A percentile compares a stretch with the other conserved stretches of the same genome.
Conservation (phyloP, 2,329 filamentous ascomycete species). For the Bipolaris victoriae region DNA sequence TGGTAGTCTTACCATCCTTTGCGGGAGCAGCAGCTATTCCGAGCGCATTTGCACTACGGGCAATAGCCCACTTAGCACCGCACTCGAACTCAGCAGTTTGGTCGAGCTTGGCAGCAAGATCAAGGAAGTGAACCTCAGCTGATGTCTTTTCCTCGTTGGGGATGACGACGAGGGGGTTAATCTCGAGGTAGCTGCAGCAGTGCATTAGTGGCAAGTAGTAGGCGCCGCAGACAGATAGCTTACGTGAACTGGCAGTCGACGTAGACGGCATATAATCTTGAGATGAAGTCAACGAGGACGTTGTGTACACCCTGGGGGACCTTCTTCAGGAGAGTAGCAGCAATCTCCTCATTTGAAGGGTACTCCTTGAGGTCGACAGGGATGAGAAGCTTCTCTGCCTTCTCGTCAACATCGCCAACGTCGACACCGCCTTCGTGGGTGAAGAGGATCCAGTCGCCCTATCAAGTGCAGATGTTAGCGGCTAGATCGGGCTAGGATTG, state of each 20-base stretch:
- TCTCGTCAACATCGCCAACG: slow-evolving; percentile 97
- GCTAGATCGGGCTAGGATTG: slow-evolving; percentile 35
- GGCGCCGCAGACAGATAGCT: slow-evolving; percentile 20
- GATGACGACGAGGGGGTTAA: slow-evolving; percentile 98
- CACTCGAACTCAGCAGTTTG: slow-evolving; percentile 99
- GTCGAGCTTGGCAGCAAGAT: slow-evolving; percentile 97
- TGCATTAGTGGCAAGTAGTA: slow-evolving; percentile 20
- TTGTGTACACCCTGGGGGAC: slow-evolving; percentile 96
- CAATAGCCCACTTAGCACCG: slow-evolving; percentile 98
- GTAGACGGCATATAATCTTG: slow-evolving; percentile 96
- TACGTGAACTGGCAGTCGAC: slow-evolving; percentile 98
- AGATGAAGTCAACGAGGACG: slow-evolving; percentile 98
- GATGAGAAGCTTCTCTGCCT: slow-evolving; percentile 98
- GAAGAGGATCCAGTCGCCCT: slow-evolving; percentile 99
- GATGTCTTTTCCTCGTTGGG: slow-evolving; percentile 92
- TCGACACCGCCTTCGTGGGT: slow-evolving; percentile 99
- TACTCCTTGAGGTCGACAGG: slow-evolving; percentile 94
- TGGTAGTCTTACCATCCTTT: slow-evolving; percentile 77
- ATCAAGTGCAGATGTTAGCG: slow-evolving; percentile 42
- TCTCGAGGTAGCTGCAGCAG: slow-evolving; percentile 79
- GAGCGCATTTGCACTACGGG: slow-evolving; percentile 85
- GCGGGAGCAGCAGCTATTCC: slow-evolving; percentile 72
- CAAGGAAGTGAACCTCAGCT: slow-evolving; percentile 95
- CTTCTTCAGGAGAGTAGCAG: slow-evolving; percentile 82
- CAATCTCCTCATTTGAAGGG: slow-evolving; percentile 95